phyloP scores from a whole-genome alignment of 306 rosid genomes.

The Acacia confusa region DNA sequence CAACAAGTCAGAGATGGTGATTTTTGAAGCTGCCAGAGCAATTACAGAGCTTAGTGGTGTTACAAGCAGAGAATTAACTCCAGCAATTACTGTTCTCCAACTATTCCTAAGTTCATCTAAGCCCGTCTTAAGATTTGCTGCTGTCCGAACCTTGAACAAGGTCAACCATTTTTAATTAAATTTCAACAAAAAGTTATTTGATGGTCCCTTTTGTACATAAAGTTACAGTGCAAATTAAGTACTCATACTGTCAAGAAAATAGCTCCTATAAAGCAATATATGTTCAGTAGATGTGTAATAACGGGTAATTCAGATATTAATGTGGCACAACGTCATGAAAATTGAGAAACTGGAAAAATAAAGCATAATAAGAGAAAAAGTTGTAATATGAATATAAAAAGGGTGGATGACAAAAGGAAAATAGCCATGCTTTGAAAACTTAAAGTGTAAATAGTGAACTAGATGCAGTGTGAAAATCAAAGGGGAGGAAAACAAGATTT shows the following conservation, averaged over 20 bases:
- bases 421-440: not conserved
- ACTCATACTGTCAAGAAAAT: not conserved
- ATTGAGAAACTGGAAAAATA: not conserved
- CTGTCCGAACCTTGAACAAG: slow-evolving; percentile 98
- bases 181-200: slow-evolving; percentile 15
- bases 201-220: not conserved
- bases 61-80: slow-evolving; percentile 87
- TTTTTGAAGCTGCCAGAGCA: slow-evolving; percentile 98
- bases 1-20: slow-evolving; percentile 98
- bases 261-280: not conserved
- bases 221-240: too few relatives aligned
- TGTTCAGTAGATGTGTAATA: not conserved
- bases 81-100: slow-evolving; percentile 97
- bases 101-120: slow-evolving; percentile 93
- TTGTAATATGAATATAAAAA: not conserved
- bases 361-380: not conserved
- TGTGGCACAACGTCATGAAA: not conserved
- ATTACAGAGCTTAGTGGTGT: slow-evolving; percentile 91
- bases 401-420: not conserved
- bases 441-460: not conserved
- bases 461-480: not conserved
- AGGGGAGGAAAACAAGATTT: not conserved
- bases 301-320: not conserved
- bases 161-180: slow-evolving; percentile 35
- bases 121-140: slow-evolving; percentile 98